These are phyloP conservation scores for Suillus alpinus DNA, from an alignment of 768 basidiomycete genomes.

Conservation along the genomic window DNA sequence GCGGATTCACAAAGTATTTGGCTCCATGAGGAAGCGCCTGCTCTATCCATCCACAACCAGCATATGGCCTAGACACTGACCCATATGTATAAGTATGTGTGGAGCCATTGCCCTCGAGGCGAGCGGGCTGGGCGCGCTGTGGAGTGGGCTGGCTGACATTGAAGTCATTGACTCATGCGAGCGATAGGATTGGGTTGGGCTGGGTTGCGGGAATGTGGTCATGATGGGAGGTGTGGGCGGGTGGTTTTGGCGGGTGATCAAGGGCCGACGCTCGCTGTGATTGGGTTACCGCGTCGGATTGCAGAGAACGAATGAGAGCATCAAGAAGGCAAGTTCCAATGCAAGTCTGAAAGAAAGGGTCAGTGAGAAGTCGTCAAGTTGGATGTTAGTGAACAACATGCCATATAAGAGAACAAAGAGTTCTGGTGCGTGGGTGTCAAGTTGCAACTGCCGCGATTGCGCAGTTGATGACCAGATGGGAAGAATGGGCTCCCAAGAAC, in stretches of 20 bases:
- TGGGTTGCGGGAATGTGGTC: conserved; percentile 20
- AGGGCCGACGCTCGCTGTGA: conserved; percentile 51
- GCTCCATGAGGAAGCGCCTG: conserved; percentile 72
- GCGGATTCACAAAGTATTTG: conserved; percentile 68
- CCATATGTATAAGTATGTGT: conserved; percentile 28
- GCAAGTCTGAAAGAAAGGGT: too few species aligned
- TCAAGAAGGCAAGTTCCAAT: too few species aligned
- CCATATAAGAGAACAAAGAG: too few species aligned
- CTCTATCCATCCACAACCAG: conserved; percentile 66
- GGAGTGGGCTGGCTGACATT: conserved; percentile 27
- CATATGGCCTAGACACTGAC: conserved; percentile 20
- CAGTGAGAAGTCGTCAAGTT: too few species aligned
- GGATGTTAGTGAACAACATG: too few species aligned
- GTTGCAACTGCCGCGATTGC: too few species aligned
- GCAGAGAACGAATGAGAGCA: too few species aligned
- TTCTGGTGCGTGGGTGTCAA: too few species aligned
- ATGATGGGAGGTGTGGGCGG: conserved; percentile 28
- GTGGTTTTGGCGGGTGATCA: conserved; percentile 34
- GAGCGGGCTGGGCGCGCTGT: conserved; percentile 23
- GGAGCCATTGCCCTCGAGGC: conserved; percentile 28
- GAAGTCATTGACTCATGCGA: conserved; percentile 10
- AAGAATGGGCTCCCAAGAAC: too few species aligned
- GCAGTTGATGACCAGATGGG: too few species aligned
- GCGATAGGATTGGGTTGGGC: conserved; percentile 22
- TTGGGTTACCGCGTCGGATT: too few species aligned